A percentile compares a stretch with the other conserved stretches of the same genome.
Conservation (phyloP, 176 grass and related monocot genomes). For the Chrysopogon serrulatus region DNA sequence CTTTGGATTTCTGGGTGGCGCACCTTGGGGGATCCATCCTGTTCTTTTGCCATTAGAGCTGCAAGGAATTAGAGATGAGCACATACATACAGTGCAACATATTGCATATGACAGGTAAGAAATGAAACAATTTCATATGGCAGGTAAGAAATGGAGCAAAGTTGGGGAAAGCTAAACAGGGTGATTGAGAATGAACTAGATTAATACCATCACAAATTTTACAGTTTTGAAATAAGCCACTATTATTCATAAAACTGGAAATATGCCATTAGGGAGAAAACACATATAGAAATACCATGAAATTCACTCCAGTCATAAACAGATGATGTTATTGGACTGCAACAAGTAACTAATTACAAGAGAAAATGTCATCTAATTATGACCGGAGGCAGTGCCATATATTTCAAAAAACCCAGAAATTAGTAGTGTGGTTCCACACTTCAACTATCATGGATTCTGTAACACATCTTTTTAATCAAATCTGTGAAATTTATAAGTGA, state of each 20-base stretch:
- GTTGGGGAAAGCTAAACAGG: not conserved
- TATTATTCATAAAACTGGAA: not conserved
- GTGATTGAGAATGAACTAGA: not conserved
- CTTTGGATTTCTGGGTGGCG: slow-evolving; percentile 37
- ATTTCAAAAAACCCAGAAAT: not conserved
- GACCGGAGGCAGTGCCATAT: not conserved
- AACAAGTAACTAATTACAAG: not conserved
- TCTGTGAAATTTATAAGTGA: no score
- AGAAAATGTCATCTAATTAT: not conserved
- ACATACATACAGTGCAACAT: not conserved
- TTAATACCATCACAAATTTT: not conserved
- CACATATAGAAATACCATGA: no score
- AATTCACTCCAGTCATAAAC: not conserved
- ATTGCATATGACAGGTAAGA: not conserved
- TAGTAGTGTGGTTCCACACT: not conserved
- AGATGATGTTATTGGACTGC: not conserved
- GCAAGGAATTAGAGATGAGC: slow-evolving; percentile 2
- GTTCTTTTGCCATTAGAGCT: slow-evolving; percentile 49
- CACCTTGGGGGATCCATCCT: slow-evolving; percentile 39
- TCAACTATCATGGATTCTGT: not conserved
- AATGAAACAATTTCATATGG: no score
- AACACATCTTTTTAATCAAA: not conserved
- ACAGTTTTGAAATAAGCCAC: not conserved
- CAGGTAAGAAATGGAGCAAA: not conserved
- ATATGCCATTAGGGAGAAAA: not conserved